Evolutionary conservation across 2,329 filamentous ascomycete genomes (phyloP).

Genomic region (Incumbomyces lentus): DNA sequence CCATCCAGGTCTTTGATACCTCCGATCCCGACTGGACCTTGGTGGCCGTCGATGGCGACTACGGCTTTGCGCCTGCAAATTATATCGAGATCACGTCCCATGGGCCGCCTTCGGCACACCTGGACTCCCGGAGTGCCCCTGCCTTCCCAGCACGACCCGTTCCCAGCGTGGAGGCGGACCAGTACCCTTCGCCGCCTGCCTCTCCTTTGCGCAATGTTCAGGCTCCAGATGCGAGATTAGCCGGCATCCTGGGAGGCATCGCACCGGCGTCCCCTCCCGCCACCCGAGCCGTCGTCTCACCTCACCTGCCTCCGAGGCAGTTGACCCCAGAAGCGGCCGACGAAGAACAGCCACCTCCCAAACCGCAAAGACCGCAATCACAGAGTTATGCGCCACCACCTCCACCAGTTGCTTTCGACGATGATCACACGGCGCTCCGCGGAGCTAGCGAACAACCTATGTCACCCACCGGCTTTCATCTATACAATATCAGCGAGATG

Average conservation of each 20-base stretch:
- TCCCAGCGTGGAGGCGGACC: conserved; percentile 16
- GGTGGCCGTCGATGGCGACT: conserved; percentile 73
- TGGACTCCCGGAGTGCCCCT: conserved; percentile 13
- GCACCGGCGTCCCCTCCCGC: conserved; percentile 25
- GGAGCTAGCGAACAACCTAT: conserved; percentile 30
- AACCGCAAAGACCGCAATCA: conserved; percentile 54
- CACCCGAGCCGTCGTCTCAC: conserved; percentile 25
- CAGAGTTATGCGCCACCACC: conserved; percentile 33
- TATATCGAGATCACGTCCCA: conserved; percentile 68
- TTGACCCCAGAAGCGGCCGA: conserved; percentile 61
- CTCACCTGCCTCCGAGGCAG: conserved; percentile 38
- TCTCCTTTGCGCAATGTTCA: conserved; percentile 16
- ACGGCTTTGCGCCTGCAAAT: conserved; percentile 88
- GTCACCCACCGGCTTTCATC: conserved; percentile 72
- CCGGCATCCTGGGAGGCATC: conserved; percentile 33
- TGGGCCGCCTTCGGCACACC: conserved; percentile 23
- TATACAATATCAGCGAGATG: conserved; percentile 98
- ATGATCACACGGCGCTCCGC: conserved; percentile 32
- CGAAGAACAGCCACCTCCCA: conserved; percentile 47
- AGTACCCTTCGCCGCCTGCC: conserved; percentile 23
- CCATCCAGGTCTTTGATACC: conserved; percentile 74
- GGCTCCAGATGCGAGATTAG: conserved; percentile 52
- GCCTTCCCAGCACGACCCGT: not conserved
- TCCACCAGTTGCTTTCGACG: conserved; percentile 26
- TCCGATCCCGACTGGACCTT: conserved; percentile 95